Conservation (phyloP, 2,329 filamentous ascomycete genomes). For the Calonectria honghensis region DNA sequence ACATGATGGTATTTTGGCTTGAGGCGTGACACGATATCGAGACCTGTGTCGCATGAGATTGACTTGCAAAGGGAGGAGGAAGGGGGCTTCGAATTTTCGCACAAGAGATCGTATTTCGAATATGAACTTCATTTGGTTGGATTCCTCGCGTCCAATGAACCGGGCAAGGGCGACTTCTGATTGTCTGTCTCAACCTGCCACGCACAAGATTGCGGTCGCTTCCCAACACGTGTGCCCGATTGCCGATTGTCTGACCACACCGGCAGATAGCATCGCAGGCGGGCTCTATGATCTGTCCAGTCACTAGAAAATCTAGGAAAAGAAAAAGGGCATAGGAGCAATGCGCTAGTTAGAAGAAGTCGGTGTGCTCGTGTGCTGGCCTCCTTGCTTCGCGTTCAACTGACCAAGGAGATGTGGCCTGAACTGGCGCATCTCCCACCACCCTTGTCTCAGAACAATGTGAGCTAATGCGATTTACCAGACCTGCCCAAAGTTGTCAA, state of each 20-base stretch:
- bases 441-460: not conserved
- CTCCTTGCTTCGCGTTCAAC: not conserved
- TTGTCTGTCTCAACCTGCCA: not conserved
- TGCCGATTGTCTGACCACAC: not conserved
- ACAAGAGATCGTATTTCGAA: not conserved
- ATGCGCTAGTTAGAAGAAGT: not conserved
- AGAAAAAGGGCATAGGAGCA: not conserved
- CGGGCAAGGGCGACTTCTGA: not conserved
- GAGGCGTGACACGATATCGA: not conserved
- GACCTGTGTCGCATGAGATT: conserved; percentile 6
- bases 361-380: not conserved
- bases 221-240: not conserved
- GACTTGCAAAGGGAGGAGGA: not conserved
- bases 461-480: not conserved
- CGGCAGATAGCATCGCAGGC: not conserved
- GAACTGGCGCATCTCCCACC: not conserved
- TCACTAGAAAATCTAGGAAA: not conserved
- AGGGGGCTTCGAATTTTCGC: not conserved
- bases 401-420: not conserved
- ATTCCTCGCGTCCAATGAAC: not conserved
- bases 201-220: not conserved
- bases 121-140: conserved; percentile 14
- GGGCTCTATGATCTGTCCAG: not conserved
- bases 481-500: not conserved
- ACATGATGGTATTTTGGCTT: not conserved